phyloP scores from a whole-genome alignment of 495 filamentous ascomycete species.

The Aspergillus indologenus region DNA sequence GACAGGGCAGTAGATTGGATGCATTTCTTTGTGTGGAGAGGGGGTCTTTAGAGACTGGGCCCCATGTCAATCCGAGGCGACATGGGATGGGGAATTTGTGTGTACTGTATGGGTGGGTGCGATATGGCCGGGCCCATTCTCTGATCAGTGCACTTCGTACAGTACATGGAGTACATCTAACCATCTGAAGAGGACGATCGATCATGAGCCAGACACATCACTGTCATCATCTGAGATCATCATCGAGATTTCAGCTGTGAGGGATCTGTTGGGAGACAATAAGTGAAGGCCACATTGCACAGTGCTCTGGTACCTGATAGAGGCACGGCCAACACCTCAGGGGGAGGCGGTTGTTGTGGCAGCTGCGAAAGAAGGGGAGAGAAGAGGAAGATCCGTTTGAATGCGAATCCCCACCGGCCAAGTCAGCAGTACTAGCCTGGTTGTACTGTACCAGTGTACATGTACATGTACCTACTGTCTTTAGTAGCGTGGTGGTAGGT shows the following conservation, averaged over 20 bases:
- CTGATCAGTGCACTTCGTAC: background rate
- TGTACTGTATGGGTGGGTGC: background rate
- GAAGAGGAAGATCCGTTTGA: conserved; percentile 1
- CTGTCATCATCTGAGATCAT: background rate
- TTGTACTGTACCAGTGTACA: too few species aligned
- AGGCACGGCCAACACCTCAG: background rate
- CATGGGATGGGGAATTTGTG: conserved; percentile 2
- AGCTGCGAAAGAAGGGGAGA: conserved; percentile 5
- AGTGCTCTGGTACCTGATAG: background rate
- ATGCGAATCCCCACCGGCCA: conserved; percentile 15
- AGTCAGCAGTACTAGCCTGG: too few species aligned
- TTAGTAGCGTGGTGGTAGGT: too few species aligned
- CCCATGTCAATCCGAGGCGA: conserved; percentile 9
- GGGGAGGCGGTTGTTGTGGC: background rate
- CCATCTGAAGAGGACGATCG: background rate
- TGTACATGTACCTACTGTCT: too few species aligned
- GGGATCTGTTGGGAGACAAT: background rate
- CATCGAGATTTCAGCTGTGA: background rate
- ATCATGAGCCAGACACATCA: background rate
- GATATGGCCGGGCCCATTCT: background rate
- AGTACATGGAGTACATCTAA: too few species aligned
- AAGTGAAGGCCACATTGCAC: background rate
- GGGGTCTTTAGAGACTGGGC: conserved; percentile 21
- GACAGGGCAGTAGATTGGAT: conserved; percentile 36
- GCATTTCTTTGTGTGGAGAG: conserved; percentile 16